Evolutionary conservation across 768 basidiomycete genomes (phyloP).

Genomic region (Rhizopogon vesiculosus): DNA sequence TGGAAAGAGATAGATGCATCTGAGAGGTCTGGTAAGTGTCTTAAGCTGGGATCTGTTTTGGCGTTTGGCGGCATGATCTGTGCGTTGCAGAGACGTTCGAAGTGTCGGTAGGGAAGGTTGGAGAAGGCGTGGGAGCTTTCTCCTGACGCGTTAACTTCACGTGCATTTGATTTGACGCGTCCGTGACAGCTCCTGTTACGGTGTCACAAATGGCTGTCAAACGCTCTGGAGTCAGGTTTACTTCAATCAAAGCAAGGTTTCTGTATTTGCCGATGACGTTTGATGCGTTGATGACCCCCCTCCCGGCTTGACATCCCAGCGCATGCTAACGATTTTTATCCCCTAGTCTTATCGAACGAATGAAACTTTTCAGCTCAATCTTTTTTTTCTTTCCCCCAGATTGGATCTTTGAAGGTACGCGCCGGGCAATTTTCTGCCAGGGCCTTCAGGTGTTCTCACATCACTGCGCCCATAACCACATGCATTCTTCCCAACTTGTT

Average conservation of each 20-base stretch:
- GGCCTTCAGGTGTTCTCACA: background rate
- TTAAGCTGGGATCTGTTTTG: slow-evolving; percentile 40
- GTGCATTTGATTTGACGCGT: slow-evolving; percentile 15
- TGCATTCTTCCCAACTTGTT: too few relatives aligned
- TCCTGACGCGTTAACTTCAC: slow-evolving; percentile 22
- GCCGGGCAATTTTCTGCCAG: background rate
- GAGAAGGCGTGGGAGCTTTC: slow-evolving; percentile 16
- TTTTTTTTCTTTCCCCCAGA: background rate
- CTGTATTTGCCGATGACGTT: background rate
- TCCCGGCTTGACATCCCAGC: background rate
- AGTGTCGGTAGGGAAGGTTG: background rate
- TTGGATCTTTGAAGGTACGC: background rate
- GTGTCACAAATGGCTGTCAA: background rate
- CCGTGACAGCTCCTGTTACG: background rate
- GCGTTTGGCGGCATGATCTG: slow-evolving; percentile 15
- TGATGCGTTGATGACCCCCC: background rate
- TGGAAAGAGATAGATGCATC: slow-evolving; percentile 39
- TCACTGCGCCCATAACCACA: too few relatives aligned
- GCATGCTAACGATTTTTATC: background rate
- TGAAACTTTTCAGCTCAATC: background rate
- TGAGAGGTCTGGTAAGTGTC: slow-evolving; percentile 54
- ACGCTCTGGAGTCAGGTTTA: background rate
- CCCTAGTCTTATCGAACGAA: background rate
- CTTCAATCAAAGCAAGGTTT: slow-evolving; percentile 1
- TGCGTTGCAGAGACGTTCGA: slow-evolving; percentile 6